Evolutionary conservation across 2,329 filamentous ascomycete genomes (phyloP), one percentile per base, ranked within the genome.

Genomic region (Neocatenulostroma microsporum): DNA sequence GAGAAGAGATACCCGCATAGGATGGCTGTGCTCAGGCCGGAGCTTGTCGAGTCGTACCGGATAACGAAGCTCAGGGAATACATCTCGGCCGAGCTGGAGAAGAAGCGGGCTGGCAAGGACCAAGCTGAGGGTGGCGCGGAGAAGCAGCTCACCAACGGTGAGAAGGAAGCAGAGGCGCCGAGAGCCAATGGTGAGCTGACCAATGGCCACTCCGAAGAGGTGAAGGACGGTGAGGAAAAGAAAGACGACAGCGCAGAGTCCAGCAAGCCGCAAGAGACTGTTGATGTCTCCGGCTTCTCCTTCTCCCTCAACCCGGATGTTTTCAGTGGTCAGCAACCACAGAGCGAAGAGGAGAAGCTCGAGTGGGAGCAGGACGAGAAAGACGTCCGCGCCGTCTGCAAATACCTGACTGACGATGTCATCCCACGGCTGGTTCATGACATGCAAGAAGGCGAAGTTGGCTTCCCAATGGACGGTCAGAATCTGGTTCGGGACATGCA

Each of bases 391-490:
- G 78, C 81, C 39, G 86, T 86, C 20, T 91, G 87, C 65, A 70
- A 78, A 36, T 87, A 83, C 61, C 72, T 98, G 33, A 77, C 78
- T 7, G 72, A 78, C 7, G 80, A 82, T 42, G 76, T 86, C 37
- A 82, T 98, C 47, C 87, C 89, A n/a, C 77, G 82, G 38, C 72
- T 98, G 39, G 66, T 96, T 40, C 79, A 82, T 44, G 89, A 98
- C 54, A 74, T 98, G 40, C 82, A 83, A 56, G 85, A 94, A 48
- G 88, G 86, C 5, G 89, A 98, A 50, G 82, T 94, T 48, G 91
- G 89, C 53, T 96, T 96, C 69, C 91, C 91, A 10, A 95, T 96
- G 86, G 93, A 98, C 53, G 91, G 91, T n/a, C 77, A 84, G 55
- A 95, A 89, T 14, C 71, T 98, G 40, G 85, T 82, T 53, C 79